Percentiles rank a stretch among this genome's conserved stretches.
Conservation (phyloP, 768 basidiomycete genomes). For the Auricularia cornea region DNA sequence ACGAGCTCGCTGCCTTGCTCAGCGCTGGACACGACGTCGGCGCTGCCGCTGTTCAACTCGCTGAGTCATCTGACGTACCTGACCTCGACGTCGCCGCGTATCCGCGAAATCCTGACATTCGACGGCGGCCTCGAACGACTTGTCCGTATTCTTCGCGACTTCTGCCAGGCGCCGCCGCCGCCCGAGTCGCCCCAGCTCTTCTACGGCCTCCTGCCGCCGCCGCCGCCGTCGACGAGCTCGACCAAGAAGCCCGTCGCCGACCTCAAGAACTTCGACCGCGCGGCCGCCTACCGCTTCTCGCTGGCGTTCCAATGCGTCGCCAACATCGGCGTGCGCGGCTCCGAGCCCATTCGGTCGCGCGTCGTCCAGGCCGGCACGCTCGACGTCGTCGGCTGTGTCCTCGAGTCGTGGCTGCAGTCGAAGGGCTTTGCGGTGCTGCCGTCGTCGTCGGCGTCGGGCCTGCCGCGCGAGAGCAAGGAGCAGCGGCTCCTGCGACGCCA, state of each 20-base stretch:
- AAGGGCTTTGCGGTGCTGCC: no score
- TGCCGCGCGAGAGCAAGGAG: no score
- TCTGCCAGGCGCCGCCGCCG: constrained; percentile 74
- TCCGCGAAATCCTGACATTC: constrained; percentile 96
- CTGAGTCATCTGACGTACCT: constrained; percentile 93
- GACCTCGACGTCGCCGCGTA: constrained; percentile 93
- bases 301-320: no score
- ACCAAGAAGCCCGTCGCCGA: not conserved
- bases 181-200: constrained; percentile 69
- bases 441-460: no score
- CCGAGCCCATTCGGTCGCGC: no score
- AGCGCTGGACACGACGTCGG: constrained; percentile 48
- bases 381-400: no score
- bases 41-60: constrained; percentile 79
- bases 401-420: no score
- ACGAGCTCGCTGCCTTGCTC: not conserved
- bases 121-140: constrained; percentile 96
- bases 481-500: no score
- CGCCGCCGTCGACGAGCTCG: not conserved
- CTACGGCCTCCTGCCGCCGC: constrained; percentile 67
- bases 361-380: no score
- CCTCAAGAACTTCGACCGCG: no score
- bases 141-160: constrained; percentile 83
- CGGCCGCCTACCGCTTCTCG: no score
- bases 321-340: no score